These are phyloP conservation scores for Pyrus communis DNA, from an alignment of 306 rosid genomes.

Conservation along the genomic window DNA sequence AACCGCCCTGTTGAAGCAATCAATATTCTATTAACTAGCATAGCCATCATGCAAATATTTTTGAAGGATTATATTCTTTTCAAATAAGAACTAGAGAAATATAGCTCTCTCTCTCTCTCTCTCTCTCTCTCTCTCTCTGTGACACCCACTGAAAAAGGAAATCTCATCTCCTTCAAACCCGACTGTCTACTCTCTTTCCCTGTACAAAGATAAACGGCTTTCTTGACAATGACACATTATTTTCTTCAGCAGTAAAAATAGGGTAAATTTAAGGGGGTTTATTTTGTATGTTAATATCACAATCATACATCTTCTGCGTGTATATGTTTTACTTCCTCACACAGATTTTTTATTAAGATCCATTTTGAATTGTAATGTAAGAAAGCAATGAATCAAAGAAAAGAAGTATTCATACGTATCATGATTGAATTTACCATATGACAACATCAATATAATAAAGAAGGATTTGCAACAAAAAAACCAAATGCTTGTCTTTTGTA, in stretches of 20 bases:
- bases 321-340: not conserved
- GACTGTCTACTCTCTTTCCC: not conserved
- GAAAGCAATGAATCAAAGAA: not conserved
- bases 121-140: too few relatives aligned
- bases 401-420: not conserved
- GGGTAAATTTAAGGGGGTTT: not conserved
- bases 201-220: not conserved
- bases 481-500: not conserved
- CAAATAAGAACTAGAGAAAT: not conserved
- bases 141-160: not conserved
- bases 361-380: not conserved
- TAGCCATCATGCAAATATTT: not conserved
- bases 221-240: not conserved
- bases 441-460: not conserved
- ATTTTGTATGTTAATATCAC: not conserved
- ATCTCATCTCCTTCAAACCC: not conserved
- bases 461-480: not conserved
- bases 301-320: not conserved
- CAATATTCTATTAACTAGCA: not conserved
- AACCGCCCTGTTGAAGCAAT: slow-evolving; percentile 59
- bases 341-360: not conserved
- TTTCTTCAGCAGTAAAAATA: not conserved
- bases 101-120: not conserved
- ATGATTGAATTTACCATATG: not conserved
- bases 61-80: not conserved